Base-by-base conservation (phyloP, 257 asterid genomes). In the Ballota nigra region DNA sequence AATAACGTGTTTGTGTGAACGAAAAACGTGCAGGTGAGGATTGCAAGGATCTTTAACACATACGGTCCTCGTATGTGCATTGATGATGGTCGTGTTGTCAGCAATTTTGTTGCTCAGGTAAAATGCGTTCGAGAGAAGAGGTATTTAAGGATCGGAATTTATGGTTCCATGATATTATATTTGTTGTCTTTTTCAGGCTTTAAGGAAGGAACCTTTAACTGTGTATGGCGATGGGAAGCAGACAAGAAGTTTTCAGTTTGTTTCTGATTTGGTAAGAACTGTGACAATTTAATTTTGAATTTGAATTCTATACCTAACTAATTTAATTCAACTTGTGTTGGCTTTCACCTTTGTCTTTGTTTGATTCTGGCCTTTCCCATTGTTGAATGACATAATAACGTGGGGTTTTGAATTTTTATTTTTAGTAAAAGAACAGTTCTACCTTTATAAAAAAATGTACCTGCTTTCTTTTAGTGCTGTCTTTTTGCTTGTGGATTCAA, bases 31-130 rank as follows among this genome's bases (percentile, higher is more conserved):
- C 86, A 94, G 99, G 97, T 91, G 43, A 84, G 99, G 73, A 94
- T 91, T 73, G 97, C 99, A 28, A 84, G 99, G 88, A 94, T 94
- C 73, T 94, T 94, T 18, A 94, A 94, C 81, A 94, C 99, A 6
- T 94, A 94, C 41, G 99, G 99, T 20, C 99, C 99, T 23, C 90
- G 99, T 38, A 94, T 94, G 99, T 94, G 96, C 78, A 89, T 94
- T 62, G 99, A 94, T 73, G 99, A 94, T 79, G 99, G 99, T 33
- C 99, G 99, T 56, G 99, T 94, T 51, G 99, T 94, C 22, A 94
- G 99, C 83, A 94, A 94, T 84, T 94, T 94, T 66, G 99, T 94
- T 51, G 99, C 99, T 78, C 99, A 94, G 98, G 98, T 93, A 72
- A 72, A 31, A 12, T 57, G n/a, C 18, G 45, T 62, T 24, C n/a